phyloP scores from a whole-genome alignment of 179 eudicot genomes.

The Nepenthes alata region DNA sequence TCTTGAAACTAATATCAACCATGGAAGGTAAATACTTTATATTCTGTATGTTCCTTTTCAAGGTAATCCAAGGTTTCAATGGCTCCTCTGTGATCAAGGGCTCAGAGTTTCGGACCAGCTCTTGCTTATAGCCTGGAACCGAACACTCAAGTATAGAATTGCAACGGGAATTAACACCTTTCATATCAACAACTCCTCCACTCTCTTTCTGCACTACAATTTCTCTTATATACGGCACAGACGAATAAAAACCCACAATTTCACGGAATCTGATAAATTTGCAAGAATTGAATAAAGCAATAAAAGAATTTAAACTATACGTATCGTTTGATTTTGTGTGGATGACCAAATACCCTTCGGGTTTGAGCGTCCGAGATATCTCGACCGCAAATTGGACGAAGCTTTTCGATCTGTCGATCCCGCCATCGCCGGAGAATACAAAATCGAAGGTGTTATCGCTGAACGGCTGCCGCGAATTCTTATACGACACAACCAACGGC shows the following conservation, averaged over 20 bases:
- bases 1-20: conserved; percentile 79
- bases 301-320: conserved; percentile 69
- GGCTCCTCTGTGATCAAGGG: conserved; percentile 62
- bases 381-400: conserved; percentile 29
- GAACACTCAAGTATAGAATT: conserved; percentile 26
- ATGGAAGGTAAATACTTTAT: conserved; percentile 64
- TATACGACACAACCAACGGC: conserved; percentile 37
- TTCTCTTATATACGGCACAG: conserved; percentile 35
- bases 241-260: conserved; percentile 22
- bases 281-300: conserved; percentile 67
- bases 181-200: not conserved
- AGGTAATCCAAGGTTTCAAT: conserved; percentile 78
- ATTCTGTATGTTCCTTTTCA: conserved; percentile 68
- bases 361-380: conserved; percentile 44
- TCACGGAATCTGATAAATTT: conserved; percentile 41
- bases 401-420: conserved; percentile 22
- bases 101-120: conserved; percentile 54
- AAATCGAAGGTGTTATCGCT: conserved; percentile 40
- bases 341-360: conserved; percentile 71
- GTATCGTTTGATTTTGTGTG: conserved; percentile 55
- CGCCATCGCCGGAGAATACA: conserved; percentile 36
- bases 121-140: conserved; percentile 53
- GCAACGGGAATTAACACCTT: not conserved
- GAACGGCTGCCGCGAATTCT: conserved; percentile 31
- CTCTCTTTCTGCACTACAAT: conserved; percentile 50